Percentiles rank a stretch among this genome's conserved stretches.
Conservation (phyloP, 2,329 filamentous ascomycete species). For the Aureobasidium sp. region DNA sequence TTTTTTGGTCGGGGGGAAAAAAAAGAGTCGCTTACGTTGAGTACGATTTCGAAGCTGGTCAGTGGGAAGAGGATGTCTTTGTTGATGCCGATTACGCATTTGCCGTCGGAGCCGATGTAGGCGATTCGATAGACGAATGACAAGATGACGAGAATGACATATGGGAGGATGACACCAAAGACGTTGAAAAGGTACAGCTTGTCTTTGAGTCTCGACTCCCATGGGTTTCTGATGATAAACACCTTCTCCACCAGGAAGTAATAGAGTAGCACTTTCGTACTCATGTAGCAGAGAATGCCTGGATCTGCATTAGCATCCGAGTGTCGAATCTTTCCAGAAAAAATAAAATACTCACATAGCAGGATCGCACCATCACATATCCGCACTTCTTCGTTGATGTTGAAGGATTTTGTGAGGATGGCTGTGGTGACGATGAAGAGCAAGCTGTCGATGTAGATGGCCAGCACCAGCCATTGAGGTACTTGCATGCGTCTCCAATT, state of each 20-base stretch:
- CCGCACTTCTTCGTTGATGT: background rate
- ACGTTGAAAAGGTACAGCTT: slow-evolving; percentile 12
- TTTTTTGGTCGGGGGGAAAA: background rate
- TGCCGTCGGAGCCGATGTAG: background rate
- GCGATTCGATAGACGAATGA: slow-evolving; percentile 4
- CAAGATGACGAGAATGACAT: background rate
- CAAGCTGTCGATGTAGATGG: slow-evolving; percentile 4
- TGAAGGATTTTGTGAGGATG: background rate
- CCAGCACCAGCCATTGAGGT: background rate
- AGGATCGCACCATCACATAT: slow-evolving; percentile 4
- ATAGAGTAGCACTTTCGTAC: background rate
- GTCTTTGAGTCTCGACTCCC: background rate
- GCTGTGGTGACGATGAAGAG: slow-evolving; percentile 8
- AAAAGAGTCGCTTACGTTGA: background rate
- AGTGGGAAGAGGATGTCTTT: background rate
- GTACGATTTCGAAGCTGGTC: background rate
- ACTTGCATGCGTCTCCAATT: background rate
- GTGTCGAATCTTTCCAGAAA: too few species aligned
- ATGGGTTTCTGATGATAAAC: background rate
- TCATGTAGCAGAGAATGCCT: background rate
- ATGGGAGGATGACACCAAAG: background rate
- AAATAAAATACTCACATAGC: background rate
- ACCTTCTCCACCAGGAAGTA: slow-evolving; percentile 7
- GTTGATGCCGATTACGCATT: slow-evolving; percentile 7
- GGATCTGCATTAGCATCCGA: background rate